Evolutionary conservation across 345 rosid genomes (phyloP).

Genomic region (Camelina laxa): DNA sequence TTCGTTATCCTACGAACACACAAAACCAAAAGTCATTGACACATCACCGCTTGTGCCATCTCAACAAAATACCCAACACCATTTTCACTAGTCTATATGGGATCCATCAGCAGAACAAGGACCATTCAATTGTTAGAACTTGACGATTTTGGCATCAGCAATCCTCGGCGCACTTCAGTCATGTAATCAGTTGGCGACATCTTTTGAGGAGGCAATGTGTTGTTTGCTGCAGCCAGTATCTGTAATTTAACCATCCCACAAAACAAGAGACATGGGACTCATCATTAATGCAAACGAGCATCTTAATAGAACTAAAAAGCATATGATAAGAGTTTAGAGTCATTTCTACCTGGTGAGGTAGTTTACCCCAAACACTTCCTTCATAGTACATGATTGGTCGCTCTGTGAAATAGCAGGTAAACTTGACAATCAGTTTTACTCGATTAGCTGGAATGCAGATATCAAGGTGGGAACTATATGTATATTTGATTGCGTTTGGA

Average conservation of each 20-base stretch:
- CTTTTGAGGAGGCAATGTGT: slow-evolving; percentile 23
- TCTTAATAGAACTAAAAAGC: slow-evolving; percentile 7
- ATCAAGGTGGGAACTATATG: slow-evolving; percentile 11
- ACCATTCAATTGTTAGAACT: slow-evolving; percentile 24
- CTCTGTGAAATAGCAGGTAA: slow-evolving; percentile 21
- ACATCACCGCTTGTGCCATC: slow-evolving; percentile 24
- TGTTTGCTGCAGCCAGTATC: slow-evolving; percentile 43
- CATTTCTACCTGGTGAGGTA: slow-evolving; percentile 44
- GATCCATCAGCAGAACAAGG: slow-evolving; percentile 18
- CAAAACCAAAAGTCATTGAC: slow-evolving; percentile 14
- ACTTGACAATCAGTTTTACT: not conserved
- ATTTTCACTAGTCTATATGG: slow-evolving; percentile 10
- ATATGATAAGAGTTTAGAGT: slow-evolving; percentile 15
- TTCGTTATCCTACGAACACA: slow-evolving; percentile 19
- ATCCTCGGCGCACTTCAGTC: slow-evolving; percentile 33
- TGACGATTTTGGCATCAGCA: slow-evolving; percentile 37
- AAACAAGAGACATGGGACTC: slow-evolving; percentile 6
- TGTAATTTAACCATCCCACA: slow-evolving; percentile 16
- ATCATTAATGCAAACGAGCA: not conserved
- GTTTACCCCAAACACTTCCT: slow-evolving; percentile 46
- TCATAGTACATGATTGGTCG: slow-evolving; percentile 45
- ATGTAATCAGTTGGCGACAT: slow-evolving; percentile 24
- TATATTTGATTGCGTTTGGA: not conserved
- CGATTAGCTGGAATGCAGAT: slow-evolving; percentile 3
- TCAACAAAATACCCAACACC: slow-evolving; percentile 29